Conservation (phyloP, 148 eudicot species). For the Vaccinium corymbosum region DNA sequence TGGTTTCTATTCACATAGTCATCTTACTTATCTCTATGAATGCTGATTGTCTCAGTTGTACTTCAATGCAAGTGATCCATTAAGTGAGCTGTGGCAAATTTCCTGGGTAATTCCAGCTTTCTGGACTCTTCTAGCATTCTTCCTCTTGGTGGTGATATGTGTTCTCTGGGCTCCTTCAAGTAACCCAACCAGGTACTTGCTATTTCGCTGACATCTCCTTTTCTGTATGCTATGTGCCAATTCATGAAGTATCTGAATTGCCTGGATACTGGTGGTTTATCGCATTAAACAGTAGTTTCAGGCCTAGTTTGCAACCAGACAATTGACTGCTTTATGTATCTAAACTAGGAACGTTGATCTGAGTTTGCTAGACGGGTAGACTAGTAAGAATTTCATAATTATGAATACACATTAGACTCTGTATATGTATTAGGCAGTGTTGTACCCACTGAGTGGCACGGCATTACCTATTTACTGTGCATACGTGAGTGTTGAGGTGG, state of each 20-base stretch:
- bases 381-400: background rate
- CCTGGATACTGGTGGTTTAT: slow-evolving; percentile 1
- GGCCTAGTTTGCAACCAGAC: background rate
- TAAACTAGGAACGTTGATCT: background rate
- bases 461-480: background rate
- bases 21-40: background rate
- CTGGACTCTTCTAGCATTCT: slow-evolving; percentile 85
- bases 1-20: background rate
- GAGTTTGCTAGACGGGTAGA: background rate
- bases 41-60: slow-evolving; percentile 53
- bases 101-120: slow-evolving; percentile 92
- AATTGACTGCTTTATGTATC: background rate
- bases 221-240: background rate
- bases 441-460: background rate
- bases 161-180: slow-evolving; percentile 90
- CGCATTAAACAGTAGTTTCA: background rate
- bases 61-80: slow-evolving; percentile 94
- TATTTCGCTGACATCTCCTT: background rate
- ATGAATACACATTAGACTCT: background rate
- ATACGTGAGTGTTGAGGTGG: background rate
- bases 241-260: background rate
- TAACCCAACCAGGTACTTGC: slow-evolving; percentile 78
- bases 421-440: background rate
- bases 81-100: slow-evolving; percentile 81
- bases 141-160: slow-evolving; percentile 78